These are phyloP conservation scores for Jamesozyma rosinii DNA, from an alignment of 805 yeast genomes.

Conservation along the genomic window DNA sequence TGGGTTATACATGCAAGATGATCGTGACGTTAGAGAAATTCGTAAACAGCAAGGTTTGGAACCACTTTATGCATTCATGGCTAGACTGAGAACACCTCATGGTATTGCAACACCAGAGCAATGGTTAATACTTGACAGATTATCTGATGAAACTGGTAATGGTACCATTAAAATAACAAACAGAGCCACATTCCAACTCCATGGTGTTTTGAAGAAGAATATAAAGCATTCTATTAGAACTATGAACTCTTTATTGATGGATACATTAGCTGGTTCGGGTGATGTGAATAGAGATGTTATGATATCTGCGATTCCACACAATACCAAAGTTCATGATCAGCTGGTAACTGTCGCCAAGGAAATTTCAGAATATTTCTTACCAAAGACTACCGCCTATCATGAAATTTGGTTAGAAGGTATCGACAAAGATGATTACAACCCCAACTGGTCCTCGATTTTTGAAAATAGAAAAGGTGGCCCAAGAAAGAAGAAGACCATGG, in stretches of 20 bases:
- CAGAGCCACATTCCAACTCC: conserved; percentile 93
- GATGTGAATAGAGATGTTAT: conserved; percentile 96
- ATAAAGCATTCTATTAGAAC: conserved; percentile 87
- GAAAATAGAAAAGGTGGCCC: conserved; percentile 67
- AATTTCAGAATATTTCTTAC: conserved; percentile 76
- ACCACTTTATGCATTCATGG: conserved; percentile 96
- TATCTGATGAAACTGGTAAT: conserved; percentile 77
- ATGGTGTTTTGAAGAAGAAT: conserved; percentile 85
- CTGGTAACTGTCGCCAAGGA: conserved; percentile 51
- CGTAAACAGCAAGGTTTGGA: conserved; percentile 88
- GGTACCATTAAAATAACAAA: conserved; percentile 92
- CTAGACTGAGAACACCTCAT: conserved; percentile 90
- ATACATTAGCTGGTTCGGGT: conserved; percentile 96
- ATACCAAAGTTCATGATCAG: conserved; percentile 73
- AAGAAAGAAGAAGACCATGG: conserved; percentile 67
- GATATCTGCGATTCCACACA: conserved; percentile 80
- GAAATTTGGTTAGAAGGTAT: conserved; percentile 92
- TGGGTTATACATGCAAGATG: conserved; percentile 98
- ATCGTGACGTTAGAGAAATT: conserved; percentile 88
- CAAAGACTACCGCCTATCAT: conserved; percentile 89
- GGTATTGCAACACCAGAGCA: conserved; percentile 82
- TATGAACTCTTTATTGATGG: conserved; percentile 82
- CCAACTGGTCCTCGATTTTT: conserved; percentile 55
- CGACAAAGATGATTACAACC: conserved; percentile 57
- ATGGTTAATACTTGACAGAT: conserved; percentile 77